Evolutionary conservation across 495 filamentous ascomycete genomes (phyloP), one percentile per base, ranked within the genome.

Genomic region (Trichocladium uniseriatum): DNA sequence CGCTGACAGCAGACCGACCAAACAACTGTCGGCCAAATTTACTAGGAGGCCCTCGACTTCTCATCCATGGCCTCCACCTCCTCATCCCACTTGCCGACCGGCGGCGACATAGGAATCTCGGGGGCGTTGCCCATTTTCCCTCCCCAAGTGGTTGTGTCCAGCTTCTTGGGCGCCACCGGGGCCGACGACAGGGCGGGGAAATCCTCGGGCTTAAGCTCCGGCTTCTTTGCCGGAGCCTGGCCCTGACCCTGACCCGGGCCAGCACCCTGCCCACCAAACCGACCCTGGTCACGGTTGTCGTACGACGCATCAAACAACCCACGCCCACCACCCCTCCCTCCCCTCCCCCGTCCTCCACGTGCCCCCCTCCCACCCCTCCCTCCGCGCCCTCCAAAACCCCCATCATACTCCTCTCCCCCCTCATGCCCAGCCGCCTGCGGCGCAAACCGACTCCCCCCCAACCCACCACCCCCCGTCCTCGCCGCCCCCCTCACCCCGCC

Each of bases 31-130:
- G n/a, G n/a, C n/a, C n/a, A n/a, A n/a, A n/a, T n/a, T n/a, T n/a
- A n/a, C 49, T 46, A 49, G 18, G 48, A 46, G 15, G 22, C 22
- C 27, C 36, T 31, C 3, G 41, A 9, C 38, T 61, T 61, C 18
- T 46, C 61, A 6, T 69, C 65, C 19, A 68, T 49, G 0, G 64
- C 69, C n/a, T 60, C 64, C 57, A 75, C 64, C 58, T 75, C 70
- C 22, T 75, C 71, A 18, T 69, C 70, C 71, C 71, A 75, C 40
- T 64, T 67, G 6, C 70, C 69, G 9, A 71, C 47, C 2, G 59
- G 59, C 18, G 65, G 58, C 29, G 63, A 63, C 6, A 64, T 24
- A 5, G 60, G 61, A 2, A 53, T 44, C 1, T 47, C 35, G 4
- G 24, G 18, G 0, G 27, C 42, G 20, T 14, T 43, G 37, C 18